A percentile compares a stretch with the other conserved stretches of the same genome.
Evolutionary conservation across 805 yeast species (phyloP).

Genomic region (Kurtzmaniella cleridarum): DNA sequence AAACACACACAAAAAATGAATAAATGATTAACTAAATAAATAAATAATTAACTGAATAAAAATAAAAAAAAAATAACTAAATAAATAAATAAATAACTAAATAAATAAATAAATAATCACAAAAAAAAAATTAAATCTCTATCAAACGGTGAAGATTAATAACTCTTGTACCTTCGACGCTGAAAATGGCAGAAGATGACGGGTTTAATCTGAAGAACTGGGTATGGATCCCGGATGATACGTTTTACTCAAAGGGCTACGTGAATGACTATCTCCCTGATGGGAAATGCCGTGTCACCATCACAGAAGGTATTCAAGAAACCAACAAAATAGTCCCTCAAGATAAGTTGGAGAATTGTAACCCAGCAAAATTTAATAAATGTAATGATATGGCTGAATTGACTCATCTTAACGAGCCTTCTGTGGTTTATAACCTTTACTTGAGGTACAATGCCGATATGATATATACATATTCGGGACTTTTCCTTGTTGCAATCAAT

Average conservation of each 20-base stretch:
- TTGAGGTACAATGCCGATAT: slow-evolving; percentile 70
- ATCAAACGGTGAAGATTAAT: background rate
- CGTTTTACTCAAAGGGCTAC: slow-evolving; percentile 56
- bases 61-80: too few species aligned
- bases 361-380: slow-evolving; percentile 85
- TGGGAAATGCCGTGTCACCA: slow-evolving; percentile 31
- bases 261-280: slow-evolving; percentile 41
- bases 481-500: slow-evolving; percentile 90
- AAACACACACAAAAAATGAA: background rate
- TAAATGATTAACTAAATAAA: too few species aligned
- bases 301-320: slow-evolving; percentile 37
- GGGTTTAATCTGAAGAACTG: slow-evolving; percentile 45
- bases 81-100: too few species aligned
- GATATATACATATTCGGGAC: slow-evolving; percentile 92
- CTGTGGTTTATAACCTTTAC: slow-evolving; percentile 81
- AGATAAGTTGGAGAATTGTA: slow-evolving; percentile 54
- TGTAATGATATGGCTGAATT: slow-evolving; percentile 94
- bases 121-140: too few species aligned
- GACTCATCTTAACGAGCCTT: slow-evolving; percentile 90
- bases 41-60: too few species aligned
- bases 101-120: too few species aligned
- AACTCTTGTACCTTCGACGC: background rate
- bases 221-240: slow-evolving; percentile 76
- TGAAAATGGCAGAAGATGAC: slow-evolving; percentile 18
- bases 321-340: slow-evolving; percentile 38